Base-by-base conservation (phyloP, 768 basidiomycete genomes). In the Daedalea quercina region DNA sequence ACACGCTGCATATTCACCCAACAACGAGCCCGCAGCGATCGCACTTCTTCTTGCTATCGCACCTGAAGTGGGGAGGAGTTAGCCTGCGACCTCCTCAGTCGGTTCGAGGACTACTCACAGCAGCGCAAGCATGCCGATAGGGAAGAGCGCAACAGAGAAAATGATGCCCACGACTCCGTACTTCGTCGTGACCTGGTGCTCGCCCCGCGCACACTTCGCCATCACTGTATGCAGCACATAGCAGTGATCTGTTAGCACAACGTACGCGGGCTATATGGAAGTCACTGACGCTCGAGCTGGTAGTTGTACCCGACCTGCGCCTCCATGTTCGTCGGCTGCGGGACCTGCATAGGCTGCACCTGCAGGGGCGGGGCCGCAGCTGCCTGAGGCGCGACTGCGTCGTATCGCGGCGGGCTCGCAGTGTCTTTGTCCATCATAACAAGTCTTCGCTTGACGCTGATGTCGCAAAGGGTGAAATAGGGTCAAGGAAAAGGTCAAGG, bases 141-240 rank as follows among this genome's bases (percentile, higher is more conserved):
- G 67, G 50, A 68, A 68, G 2, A 60, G 47, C 6, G 67, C 33
- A 20, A 68, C 56, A 3, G 66, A 63, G 28, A 52, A 58, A 45
- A 68, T 61, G 53, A 68, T 67, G 9, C 67, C 67, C 37, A 61
- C 62, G 19, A 60, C 43, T 19, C 67, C 67, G 44, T 66, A 60
- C 31, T 59, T 63, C 17, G 50, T 63, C n/a, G 50, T 46, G 11
- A 57, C 51, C 25, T 67, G 65, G 37, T 68, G 67, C 19, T 67
- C 56, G 24, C 67, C 67, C 34, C 60, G 56, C 19, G 67, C 67
- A 51, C 67, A 68, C 15, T 51, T 50, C 23, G 60, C 62, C 24
- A 43, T 48, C 22, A 61, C 62, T 63, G 22, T 35, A 34, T 15
- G 37, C 37, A 6, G 28, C 28, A 31, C 28, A 11, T 31, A n/a